Percentiles rank a stretch among this genome's conserved stretches.
Conservation (phyloP, 1,284 basidiomycete genomes). For the Ustilago trichophora region DNA sequence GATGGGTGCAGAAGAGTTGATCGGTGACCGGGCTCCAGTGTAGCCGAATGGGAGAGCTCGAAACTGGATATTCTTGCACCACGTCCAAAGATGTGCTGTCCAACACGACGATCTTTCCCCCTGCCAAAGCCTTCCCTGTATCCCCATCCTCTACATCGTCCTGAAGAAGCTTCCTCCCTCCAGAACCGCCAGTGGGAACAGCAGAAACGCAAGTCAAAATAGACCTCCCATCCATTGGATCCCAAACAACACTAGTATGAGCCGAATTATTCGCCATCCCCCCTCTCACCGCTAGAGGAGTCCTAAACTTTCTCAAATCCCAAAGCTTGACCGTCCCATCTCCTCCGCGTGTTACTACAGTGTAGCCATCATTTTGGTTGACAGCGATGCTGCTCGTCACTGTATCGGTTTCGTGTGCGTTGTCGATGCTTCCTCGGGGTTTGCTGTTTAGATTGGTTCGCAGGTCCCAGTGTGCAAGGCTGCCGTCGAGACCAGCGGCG, state of each 20-base stretch:
- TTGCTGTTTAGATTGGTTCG: slow-evolving; percentile 83
- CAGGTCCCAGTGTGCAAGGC: slow-evolving; percentile 91
- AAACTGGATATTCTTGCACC: slow-evolving; percentile 1
- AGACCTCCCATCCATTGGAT: slow-evolving; percentile 82
- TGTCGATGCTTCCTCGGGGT: slow-evolving; percentile 83
- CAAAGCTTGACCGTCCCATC: slow-evolving; percentile 96
- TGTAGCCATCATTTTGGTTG: slow-evolving; percentile 78
- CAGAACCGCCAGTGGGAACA: neutral
- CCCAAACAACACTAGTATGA: slow-evolving; percentile 89
- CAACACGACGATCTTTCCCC: slow-evolving; percentile 31
- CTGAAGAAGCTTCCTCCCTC: no score
- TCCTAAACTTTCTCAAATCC: slow-evolving; percentile 88
- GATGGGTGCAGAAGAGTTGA: slow-evolving; percentile 57
- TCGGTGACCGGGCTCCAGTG: slow-evolving; percentile 51
- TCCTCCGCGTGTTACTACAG: slow-evolving; percentile 80
- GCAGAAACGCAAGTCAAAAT: slow-evolving; percentile 77
- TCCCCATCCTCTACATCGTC: no score
- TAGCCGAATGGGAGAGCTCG: slow-evolving; percentile 25
- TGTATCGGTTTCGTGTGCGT: slow-evolving; percentile 82
- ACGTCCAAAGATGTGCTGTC: slow-evolving; percentile 14
- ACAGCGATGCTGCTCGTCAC: slow-evolving; percentile 86
- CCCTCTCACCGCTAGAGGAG: slow-evolving; percentile 76
- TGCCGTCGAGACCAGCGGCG: slow-evolving; percentile 83
- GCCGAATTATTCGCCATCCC: slow-evolving; percentile 82
- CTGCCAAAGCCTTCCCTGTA: no score